These are phyloP conservation scores for Candida loeiensis DNA, from an alignment of 805 yeast genomes.

Conservation along the genomic window DNA sequence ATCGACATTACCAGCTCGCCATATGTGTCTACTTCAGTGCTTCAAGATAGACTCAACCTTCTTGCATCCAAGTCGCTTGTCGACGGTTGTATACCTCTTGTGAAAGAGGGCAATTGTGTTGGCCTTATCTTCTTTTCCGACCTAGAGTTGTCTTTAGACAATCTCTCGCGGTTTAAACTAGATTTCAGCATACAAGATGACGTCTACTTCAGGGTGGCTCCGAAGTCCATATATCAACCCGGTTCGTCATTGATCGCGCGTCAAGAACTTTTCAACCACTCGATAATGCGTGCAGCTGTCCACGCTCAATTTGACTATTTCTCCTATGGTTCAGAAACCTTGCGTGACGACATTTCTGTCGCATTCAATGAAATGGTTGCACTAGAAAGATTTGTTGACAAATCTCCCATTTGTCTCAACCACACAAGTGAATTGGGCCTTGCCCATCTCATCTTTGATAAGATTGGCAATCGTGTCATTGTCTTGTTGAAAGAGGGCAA, in stretches of 20 bases:
- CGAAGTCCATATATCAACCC: constrained; percentile 2
- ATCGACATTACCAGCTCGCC: constrained; percentile 39
- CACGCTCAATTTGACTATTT: constrained; percentile 20
- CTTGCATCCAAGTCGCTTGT: constrained; percentile 42
- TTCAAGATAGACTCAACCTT: constrained; percentile 32
- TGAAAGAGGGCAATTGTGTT: constrained; percentile 32
- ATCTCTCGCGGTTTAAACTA: constrained; percentile 27
- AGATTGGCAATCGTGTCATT: constrained; percentile 50
- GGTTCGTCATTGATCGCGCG: constrained; percentile 2
- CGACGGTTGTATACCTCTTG: constrained; percentile 52
- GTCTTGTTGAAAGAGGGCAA: constrained; percentile 43
- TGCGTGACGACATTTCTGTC: constrained; percentile 6
- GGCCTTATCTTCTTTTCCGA: constrained; percentile 51
- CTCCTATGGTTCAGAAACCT: constrained; percentile 18
- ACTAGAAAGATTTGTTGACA: constrained; percentile 41
- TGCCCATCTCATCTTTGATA: constrained; percentile 49
- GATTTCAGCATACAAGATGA: constrained; percentile 26
- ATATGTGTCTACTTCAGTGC: constrained; percentile 26
- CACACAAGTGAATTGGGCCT: constrained; percentile 46
- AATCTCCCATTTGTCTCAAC: constrained; percentile 46
- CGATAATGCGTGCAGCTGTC: constrained; percentile 2
- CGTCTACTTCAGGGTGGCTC: constrained; percentile 24
- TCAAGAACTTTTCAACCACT: constrained; percentile 4
- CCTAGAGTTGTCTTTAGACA: constrained; percentile 50
- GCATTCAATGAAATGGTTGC: constrained; percentile 30